A percentile compares a stretch with the other conserved stretches of the same genome.
phyloP scores from a whole-genome alignment of 2,329 filamentous ascomycete genomes.

The Xylariaceae sp. region DNA sequence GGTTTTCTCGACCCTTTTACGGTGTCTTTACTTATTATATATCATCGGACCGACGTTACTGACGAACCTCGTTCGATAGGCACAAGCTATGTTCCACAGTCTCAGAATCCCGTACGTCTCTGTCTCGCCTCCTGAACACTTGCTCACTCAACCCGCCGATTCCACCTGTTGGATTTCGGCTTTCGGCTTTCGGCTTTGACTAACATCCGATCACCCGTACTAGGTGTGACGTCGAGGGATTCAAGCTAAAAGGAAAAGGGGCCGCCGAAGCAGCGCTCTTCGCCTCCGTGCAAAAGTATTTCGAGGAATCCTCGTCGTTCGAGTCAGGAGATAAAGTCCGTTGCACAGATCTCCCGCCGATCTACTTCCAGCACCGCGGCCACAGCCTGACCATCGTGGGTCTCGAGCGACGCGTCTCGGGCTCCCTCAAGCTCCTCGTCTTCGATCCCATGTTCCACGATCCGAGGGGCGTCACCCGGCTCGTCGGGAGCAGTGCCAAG shows the following conservation, averaged over 20 bases:
- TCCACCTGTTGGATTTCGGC: neutral
- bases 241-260: conserved; percentile 44
- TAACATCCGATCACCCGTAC: conserved; percentile 7
- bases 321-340: conserved; percentile 57
- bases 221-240: conserved; percentile 58
- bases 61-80: conserved; percentile 41
- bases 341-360: conserved; percentile 67
- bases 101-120: conserved; percentile 58
- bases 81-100: conserved; percentile 69
- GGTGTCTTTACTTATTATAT: no score
- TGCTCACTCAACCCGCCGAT: neutral
- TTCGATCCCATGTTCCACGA: conserved; percentile 84
- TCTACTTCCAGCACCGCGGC: conserved; percentile 84
- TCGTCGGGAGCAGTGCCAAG: conserved; percentile 35
- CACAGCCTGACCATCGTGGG: conserved; percentile 91
- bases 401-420: conserved; percentile 63
- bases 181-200: neutral
- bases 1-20: conserved; percentile 7
- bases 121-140: neutral
- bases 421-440: conserved; percentile 65
- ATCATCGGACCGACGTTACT: neutral
- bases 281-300: conserved; percentile 67
- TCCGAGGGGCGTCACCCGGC: conserved; percentile 53
- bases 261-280: conserved; percentile 54
- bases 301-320: conserved; percentile 47